A percentile compares a stretch with the other conserved stretches of the same genome.
phyloP scores from a whole-genome alignment of 352 stramenopile species.

The Phytophthora constricta region DNA sequence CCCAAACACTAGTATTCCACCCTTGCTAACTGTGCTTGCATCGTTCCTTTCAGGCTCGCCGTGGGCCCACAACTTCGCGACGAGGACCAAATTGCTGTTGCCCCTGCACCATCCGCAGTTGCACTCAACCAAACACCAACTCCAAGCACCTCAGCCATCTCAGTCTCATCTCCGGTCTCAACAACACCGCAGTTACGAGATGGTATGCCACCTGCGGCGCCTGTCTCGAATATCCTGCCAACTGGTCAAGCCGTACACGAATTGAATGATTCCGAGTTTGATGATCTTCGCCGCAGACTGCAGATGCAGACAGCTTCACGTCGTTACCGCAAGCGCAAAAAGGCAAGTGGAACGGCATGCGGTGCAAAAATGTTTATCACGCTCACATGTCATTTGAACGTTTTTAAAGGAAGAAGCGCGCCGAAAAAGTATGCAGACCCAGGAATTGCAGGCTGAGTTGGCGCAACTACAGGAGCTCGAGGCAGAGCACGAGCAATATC shows the following conservation, averaged over 20 bases:
- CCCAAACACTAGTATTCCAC: background rate
- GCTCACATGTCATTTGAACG: background rate
- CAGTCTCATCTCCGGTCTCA: background rate
- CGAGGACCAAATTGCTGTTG: background rate
- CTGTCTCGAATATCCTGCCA: conserved; percentile 8
- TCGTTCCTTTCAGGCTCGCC: background rate
- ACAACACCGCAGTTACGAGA: background rate
- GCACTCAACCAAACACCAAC: too few relatives aligned
- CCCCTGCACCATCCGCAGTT: too few relatives aligned
- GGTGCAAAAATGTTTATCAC: background rate
- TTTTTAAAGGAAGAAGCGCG: conserved; percentile 17
- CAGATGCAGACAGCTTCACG: conserved; percentile 42
- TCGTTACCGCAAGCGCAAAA: conserved; percentile 47
- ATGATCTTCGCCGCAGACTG: conserved; percentile 39
- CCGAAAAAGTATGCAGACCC: conserved; percentile 10
- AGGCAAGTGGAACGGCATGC: conserved; percentile 14
- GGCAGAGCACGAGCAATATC: conserved; percentile 10
- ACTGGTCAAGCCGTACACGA: conserved; percentile 27
- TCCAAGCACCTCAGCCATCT: too few relatives aligned
- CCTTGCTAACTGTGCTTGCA: too few relatives aligned
- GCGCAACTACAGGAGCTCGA: conserved; percentile 15
- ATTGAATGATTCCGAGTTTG: conserved; percentile 30
- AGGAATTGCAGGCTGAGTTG: conserved; percentile 26
- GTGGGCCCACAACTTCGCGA: background rate
- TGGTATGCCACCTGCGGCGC: conserved; percentile 2